phyloP scores from a whole-genome alignment of 345 rosid species.

The Arabidopsis arenosa region DNA sequence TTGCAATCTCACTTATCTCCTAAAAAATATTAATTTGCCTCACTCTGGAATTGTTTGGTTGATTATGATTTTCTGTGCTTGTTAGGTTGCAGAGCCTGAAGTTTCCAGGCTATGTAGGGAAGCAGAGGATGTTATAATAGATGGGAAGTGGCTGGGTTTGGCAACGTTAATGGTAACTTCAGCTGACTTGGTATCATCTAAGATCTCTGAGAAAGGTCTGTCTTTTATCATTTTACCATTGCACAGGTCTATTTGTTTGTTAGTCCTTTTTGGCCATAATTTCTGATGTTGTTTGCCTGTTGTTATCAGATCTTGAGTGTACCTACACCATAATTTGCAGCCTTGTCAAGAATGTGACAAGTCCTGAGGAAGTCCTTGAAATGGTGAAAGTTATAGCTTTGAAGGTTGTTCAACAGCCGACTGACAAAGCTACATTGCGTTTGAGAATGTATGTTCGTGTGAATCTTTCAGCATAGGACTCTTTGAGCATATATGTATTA shows the following conservation, averaged over 20 bases:
- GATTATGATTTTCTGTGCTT: not conserved
- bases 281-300: constrained; percentile 9
- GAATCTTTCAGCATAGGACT: constrained; percentile 48
- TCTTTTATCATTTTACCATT: not conserved
- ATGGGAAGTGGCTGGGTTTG: constrained; percentile 78
- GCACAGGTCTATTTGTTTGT: not conserved
- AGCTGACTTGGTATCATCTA: constrained; percentile 83
- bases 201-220: constrained; percentile 92
- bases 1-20: not conserved
- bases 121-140: constrained; percentile 72
- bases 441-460: constrained; percentile 69
- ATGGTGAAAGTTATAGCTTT: constrained; percentile 72
- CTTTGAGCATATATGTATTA: constrained; percentile 40
- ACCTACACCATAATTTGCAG: constrained; percentile 93
- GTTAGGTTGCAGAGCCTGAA: constrained; percentile 74
- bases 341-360: constrained; percentile 68
- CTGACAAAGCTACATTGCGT: constrained; percentile 83
- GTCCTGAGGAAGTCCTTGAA: constrained; percentile 69
- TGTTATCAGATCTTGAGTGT: constrained; percentile 82
- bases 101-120: constrained; percentile 74
- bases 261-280: not conserved
- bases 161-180: constrained; percentile 85
- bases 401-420: constrained; percentile 79
- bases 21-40: not conserved
- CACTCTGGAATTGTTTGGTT: not conserved